Evolutionary conservation across 305 asterid genomes (phyloP).

Genomic region (Fraxinus nigra): DNA sequence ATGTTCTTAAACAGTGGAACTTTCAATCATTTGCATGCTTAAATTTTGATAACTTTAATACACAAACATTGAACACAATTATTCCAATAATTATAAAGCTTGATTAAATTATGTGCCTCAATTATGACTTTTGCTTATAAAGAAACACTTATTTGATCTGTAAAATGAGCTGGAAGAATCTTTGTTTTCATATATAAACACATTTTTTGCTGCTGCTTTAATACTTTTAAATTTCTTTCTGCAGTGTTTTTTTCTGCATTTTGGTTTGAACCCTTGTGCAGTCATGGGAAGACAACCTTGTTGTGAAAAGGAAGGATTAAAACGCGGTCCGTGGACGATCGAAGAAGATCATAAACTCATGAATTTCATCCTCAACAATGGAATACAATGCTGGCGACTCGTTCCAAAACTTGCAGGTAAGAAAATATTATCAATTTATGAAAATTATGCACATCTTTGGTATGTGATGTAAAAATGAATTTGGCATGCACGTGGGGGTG

Average conservation of each 20-base stretch:
- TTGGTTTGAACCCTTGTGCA: neutral
- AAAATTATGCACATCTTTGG: neutral
- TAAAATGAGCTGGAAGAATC: conserved; percentile 69
- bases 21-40: conserved; percentile 36
- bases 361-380: conserved; percentile 77
- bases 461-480: neutral
- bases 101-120: conserved; percentile 28
- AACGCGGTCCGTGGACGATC: conserved; percentile 81
- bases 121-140: conserved; percentile 35
- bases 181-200: conserved; percentile 42
- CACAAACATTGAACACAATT: conserved; percentile 16
- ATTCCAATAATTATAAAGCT: conserved; percentile 25
- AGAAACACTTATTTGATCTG: conserved; percentile 29
- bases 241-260: neutral
- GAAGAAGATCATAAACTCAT: conserved; percentile 83
- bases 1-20: conserved; percentile 13
- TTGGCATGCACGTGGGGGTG: neutral
- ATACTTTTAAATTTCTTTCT: conserved; percentile 2
- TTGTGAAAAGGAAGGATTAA: conserved; percentile 70
- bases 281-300: conserved; percentile 87
- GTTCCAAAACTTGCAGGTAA: conserved; percentile 81
- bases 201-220: conserved; percentile 17
- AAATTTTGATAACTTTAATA: conserved; percentile 1
- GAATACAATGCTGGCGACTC: conserved; percentile 83
- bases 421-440: neutral